phyloP scores from a whole-genome alignment of 257 asterid species.

The Misopates orontium region DNA sequence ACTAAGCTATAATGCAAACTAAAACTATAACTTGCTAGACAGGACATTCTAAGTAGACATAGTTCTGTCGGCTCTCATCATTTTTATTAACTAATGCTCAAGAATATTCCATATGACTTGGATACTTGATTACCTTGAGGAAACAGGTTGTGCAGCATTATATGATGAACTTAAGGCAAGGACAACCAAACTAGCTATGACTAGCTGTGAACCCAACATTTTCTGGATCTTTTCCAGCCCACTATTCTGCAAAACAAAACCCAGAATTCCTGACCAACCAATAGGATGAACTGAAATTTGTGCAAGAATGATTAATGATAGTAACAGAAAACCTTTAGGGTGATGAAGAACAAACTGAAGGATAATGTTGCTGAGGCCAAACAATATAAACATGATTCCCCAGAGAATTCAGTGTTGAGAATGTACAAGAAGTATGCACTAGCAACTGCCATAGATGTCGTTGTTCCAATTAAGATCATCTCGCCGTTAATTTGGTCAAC shows the following conservation, averaged over 20 bases:
- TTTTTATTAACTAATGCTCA: slow-evolving; percentile 11
- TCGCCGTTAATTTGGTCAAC: slow-evolving; percentile 53
- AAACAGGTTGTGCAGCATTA: slow-evolving; percentile 45
- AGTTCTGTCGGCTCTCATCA: background rate
- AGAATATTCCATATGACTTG: slow-evolving; percentile 18
- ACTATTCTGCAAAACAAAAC: slow-evolving; percentile 47
- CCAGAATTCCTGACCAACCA: slow-evolving; percentile 20
- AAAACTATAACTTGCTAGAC: background rate
- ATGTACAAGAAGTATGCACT: slow-evolving; percentile 91
- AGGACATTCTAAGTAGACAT: slow-evolving; percentile 11
- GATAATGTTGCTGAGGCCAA: slow-evolving; percentile 72
- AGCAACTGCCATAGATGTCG: slow-evolving; percentile 91
- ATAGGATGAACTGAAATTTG: slow-evolving; percentile 8
- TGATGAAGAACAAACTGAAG: slow-evolving; percentile 69
- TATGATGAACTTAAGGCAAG: slow-evolving; percentile 67
- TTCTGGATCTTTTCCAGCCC: slow-evolving; percentile 55
- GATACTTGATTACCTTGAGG: slow-evolving; percentile 50
- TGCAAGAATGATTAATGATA: slow-evolving; percentile 23
- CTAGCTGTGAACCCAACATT: slow-evolving; percentile 63
- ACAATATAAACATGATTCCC: slow-evolving; percentile 81
- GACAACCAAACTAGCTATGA: slow-evolving; percentile 64
- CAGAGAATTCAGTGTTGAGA: slow-evolving; percentile 68
- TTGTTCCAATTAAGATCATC: slow-evolving; percentile 56
- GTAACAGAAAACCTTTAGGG: slow-evolving; percentile 56
- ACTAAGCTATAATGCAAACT: slow-evolving; percentile 4